Base-by-base conservation (phyloP, 2,329 filamentous ascomycete species). In the Fusarium nisikadoi region DNA sequence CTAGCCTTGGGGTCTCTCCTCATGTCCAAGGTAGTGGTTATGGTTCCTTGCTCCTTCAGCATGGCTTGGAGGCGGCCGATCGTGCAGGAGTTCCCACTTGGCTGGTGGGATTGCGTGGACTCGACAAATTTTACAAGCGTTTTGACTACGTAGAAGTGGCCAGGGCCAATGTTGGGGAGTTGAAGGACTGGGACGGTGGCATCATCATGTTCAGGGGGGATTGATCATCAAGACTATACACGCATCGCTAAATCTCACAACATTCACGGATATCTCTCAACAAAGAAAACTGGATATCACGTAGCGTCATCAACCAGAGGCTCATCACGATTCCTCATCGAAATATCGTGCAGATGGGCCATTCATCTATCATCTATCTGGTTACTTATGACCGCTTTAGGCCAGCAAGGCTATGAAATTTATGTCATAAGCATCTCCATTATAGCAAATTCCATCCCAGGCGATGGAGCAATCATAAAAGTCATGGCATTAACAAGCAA, bases 141-240 rank as follows among this genome's bases (percentile, higher is more conserved):
- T 75, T 79, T 54, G 82, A 81, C 1, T 83, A 82, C 58, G 65
- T 71, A 14, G 76, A 80, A 65, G 80, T 82, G 27, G 80, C 74
- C 14, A 78, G 80, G 58, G 77, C 76, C 17, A 83, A 83, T 53
- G 76, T 82, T 27, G 81, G 80, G 3, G 78, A 81, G 62, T 52
- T 83, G 71, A 68, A 74, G 14, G 72, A 75, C 31, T 83, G 81
- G 81, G 76, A 81, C 33, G 81, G 81, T 14, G 81, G 81, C 2
- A 53, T 75, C 12, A 65, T 83, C 65, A 83, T 83, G 82, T 81
- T 82, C 43, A 77, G 79, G 53, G 79, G 80, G 60, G 82, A 74
- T 59, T 70, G 36, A 61, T 62, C 43, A 33, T 27, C 41, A 53
- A 38, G 49, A 33, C n/a, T 39, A 27, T 25, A n/a, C 38, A 16